Evolutionary conservation across 2,329 filamentous ascomycete genomes (phyloP).

Genomic region (Leptographium wingfieldii): DNA sequence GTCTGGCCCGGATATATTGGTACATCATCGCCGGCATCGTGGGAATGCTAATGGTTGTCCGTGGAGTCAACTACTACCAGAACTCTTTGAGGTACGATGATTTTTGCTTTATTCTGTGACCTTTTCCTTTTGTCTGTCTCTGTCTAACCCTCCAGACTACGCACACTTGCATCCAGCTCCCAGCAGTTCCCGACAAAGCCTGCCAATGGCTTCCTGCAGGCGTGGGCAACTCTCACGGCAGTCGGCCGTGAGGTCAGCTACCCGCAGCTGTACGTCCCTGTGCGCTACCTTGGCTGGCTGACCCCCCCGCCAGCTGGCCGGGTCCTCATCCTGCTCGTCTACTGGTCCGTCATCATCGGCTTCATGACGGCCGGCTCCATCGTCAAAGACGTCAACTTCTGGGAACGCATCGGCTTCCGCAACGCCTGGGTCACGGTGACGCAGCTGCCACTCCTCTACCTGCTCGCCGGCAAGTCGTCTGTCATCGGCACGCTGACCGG

Average conservation of each 20-base stretch:
- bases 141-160: conserved; percentile 26
- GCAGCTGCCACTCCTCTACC: conserved; percentile 51
- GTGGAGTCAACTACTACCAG: conserved; percentile 30
- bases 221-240: conserved; percentile 47
- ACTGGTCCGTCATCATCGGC: conserved; percentile 47
- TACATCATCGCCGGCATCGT: conserved; percentile 41
- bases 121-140: background rate
- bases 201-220: conserved; percentile 29
- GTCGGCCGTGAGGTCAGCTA: conserved; percentile 42
- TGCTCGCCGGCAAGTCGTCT: conserved; percentile 47
- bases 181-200: conserved; percentile 40
- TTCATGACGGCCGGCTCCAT: conserved; percentile 41
- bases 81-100: conserved; percentile 23
- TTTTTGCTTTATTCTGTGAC: background rate
- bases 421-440: conserved; percentile 54
- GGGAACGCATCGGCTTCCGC: conserved; percentile 54
- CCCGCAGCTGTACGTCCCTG: conserved; percentile 38
- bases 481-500: conserved; percentile 49
- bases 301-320: conserved; percentile 47
- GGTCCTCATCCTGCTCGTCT: conserved; percentile 37
- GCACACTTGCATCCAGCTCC: conserved; percentile 28
- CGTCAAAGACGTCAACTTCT: conserved; percentile 40
- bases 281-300: conserved; percentile 37
- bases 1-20: conserved; percentile 44
- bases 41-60: conserved; percentile 27